phyloP scores from a whole-genome alignment of 768 basidiomycete genomes.

The Leucosporidium creatinivorum region DNA sequence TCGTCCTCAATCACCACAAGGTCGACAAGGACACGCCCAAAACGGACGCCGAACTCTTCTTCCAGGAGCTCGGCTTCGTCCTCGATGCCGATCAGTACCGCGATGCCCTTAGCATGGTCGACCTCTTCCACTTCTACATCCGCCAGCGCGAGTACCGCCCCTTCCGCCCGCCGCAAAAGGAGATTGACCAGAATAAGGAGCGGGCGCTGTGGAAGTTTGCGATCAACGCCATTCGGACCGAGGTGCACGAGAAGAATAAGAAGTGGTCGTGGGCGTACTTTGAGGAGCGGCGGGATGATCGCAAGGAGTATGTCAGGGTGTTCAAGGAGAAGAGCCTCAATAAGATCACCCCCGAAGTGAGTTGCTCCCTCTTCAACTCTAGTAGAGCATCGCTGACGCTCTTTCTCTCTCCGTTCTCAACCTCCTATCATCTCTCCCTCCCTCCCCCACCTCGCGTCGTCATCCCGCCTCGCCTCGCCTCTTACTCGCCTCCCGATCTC shows the following conservation, averaged over 20 bases:
- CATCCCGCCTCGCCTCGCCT: not conserved
- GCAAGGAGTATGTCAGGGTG: slow-evolving; percentile 72
- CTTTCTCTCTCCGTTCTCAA: slow-evolving; percentile 16
- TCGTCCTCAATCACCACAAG: slow-evolving; percentile 68
- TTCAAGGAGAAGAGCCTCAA: slow-evolving; percentile 66
- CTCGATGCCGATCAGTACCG: slow-evolving; percentile 91
- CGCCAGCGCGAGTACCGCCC: slow-evolving; percentile 73
- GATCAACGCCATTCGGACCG: slow-evolving; percentile 65
- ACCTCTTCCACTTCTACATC: slow-evolving; percentile 93
- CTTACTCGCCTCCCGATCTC: not conserved
- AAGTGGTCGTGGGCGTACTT: slow-evolving; percentile 93
- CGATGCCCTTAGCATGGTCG: slow-evolving; percentile 81
- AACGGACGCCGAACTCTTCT: slow-evolving; percentile 76
- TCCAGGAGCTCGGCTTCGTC: slow-evolving; percentile 86
- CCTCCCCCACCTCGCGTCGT: no score
- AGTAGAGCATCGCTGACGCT: not conserved
- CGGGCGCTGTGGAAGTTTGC: slow-evolving; percentile 72
- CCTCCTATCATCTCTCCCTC: slow-evolving; percentile 30
- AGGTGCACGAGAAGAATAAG: slow-evolving; percentile 69
- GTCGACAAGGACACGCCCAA: slow-evolving; percentile 66
- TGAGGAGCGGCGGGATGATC: slow-evolving; percentile 75
- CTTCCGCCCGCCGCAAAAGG: slow-evolving; percentile 62
- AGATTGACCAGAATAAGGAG: slow-evolving; percentile 55
- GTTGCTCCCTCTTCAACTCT: not conserved
- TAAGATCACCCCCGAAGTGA: slow-evolving; percentile 53